These are phyloP conservation scores for Kodamaea jinghongensis DNA, from an alignment of 805 yeast genomes.

Conservation along the genomic window DNA sequence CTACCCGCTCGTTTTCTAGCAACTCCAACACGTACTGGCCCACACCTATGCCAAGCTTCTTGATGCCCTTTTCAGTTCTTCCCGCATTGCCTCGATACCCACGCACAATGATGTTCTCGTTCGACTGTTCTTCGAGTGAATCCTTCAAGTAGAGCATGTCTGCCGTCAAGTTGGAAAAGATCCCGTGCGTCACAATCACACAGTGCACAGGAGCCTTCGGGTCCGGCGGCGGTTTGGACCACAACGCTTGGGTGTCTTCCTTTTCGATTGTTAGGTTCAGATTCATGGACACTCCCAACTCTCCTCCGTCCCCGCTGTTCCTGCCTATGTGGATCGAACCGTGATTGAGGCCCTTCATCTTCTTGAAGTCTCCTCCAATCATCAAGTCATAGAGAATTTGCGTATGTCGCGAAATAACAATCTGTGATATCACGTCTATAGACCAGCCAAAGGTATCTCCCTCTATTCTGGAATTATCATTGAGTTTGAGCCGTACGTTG, in stretches of 20 bases:
- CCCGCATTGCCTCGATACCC: constrained; percentile 43
- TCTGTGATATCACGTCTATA: constrained; percentile 41
- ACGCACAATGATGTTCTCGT: constrained; percentile 35
- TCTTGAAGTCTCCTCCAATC: constrained; percentile 35
- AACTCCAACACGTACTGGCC: constrained; percentile 27
- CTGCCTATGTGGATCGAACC: constrained; percentile 13
- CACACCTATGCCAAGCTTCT: constrained; percentile 32
- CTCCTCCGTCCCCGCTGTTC: not conserved
- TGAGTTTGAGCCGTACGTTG: constrained; percentile 51
- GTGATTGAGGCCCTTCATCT: constrained; percentile 33
- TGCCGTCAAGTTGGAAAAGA: constrained; percentile 42
- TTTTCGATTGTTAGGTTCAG: constrained; percentile 27
- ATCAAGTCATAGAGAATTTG: constrained; percentile 32
- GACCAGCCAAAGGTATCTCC: constrained; percentile 31
- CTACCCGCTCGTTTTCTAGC: constrained; percentile 23
- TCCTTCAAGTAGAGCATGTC: constrained; percentile 44
- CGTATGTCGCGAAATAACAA: constrained; percentile 34
- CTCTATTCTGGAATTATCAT: constrained; percentile 36
- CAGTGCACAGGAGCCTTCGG: constrained; percentile 36
- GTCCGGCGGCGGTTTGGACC: constrained; percentile 28
- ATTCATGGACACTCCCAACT: constrained; percentile 12
- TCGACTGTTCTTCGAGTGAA: constrained; percentile 21
- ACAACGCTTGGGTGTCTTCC: constrained; percentile 28
- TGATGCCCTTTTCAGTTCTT: constrained; percentile 40
- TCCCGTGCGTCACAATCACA: constrained; percentile 43